Base-by-base conservation (phyloP, 177 flowering plant species). In the Vitis hybrid region DNA sequence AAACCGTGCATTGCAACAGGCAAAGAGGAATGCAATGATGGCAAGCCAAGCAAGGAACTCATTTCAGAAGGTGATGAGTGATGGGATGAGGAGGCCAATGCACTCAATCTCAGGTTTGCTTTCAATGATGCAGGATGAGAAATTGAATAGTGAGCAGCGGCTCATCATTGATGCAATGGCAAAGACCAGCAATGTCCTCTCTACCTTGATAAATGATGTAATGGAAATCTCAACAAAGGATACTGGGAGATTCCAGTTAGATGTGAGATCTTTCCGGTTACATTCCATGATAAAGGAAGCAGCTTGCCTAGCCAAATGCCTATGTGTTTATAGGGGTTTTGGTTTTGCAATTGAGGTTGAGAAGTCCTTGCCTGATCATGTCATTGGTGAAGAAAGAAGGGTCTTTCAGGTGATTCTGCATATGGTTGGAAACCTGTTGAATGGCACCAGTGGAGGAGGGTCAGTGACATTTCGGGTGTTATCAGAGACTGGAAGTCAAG, bases 361-460 rank as follows among this genome's bases (percentile, higher is more conserved):
- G 59, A 85, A 70, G 53, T 76, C 84, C 10, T 59, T 88, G 57
- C 97, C 98, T 51, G 85, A 93, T 76, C 68, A 71, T 64, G 89
- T 93, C 3, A 73, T 89, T 58, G 97, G 98, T 1, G 96, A 95
- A 66, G 99, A 95, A 73, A 84, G 85, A 69, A 88, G 99, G 71
- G 81, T 90, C 71, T 87, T 95, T 71, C 99, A 95, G 82, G 96
- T 93, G 71, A 90, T 95, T 71, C 54, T 95, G 73, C 99, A 95
- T 82, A 89, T 93, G 94, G 82, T 93, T 75, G 94, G 99, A 33
- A 89, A 78, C 80, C 77, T 92, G n/a, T 74, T 93, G 81, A 74
- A 81, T 65, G 71, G 80, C 50, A 68, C 71, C 54, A 69, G 62
- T 59, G 74, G 72, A 73, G 82, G 89, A 47, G 89, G 87, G 28